A percentile compares a stretch with the other conserved stretches of the same genome.
Evolutionary conservation across 306 rosid genomes (phyloP).

Genomic region (Cicer cuneatum): DNA sequence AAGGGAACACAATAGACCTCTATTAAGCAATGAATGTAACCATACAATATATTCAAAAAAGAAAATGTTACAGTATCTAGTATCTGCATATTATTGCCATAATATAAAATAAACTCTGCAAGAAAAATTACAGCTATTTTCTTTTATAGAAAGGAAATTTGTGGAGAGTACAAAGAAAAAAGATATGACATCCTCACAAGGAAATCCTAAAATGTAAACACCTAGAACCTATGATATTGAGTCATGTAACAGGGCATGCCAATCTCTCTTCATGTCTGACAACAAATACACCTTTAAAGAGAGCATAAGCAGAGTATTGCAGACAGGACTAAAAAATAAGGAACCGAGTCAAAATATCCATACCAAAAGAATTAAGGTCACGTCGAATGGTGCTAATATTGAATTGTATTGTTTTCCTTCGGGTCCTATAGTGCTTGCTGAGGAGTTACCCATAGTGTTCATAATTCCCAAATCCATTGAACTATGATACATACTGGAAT

Average conservation of each 20-base stretch:
- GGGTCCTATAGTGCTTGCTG: slow-evolving; percentile 41
- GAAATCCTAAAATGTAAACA: slow-evolving; percentile 15
- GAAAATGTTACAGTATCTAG: slow-evolving; percentile 2
- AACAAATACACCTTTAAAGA: slow-evolving; percentile 20
- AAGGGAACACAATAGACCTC: slow-evolving; percentile 33
- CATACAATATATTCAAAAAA: slow-evolving; percentile 31
- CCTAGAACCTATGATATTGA: slow-evolving; percentile 9
- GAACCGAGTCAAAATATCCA: slow-evolving; percentile 33
- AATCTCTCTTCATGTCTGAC: slow-evolving; percentile 9
- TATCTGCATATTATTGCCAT: neutral
- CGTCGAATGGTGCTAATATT: slow-evolving; percentile 84
- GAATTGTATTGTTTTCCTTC: slow-evolving; percentile 56
- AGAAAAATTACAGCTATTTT: slow-evolving; percentile 4
- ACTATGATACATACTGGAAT: slow-evolving; percentile 64
- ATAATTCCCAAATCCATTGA: slow-evolving; percentile 52
- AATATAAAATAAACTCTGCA: neutral
- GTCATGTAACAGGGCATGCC: slow-evolving; percentile 6
- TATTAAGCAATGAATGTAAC: slow-evolving; percentile 18
- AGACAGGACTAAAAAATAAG: neutral
- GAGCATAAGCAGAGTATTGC: slow-evolving; percentile 27
- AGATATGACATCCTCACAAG: slow-evolving; percentile 11
- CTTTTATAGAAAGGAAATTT: neutral
- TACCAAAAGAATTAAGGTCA: slow-evolving; percentile 76
- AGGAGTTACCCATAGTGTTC: slow-evolving; percentile 48
- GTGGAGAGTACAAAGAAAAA: neutral